These are phyloP conservation scores for Fusarium sp. DNA, from an alignment of 2,329 filamentous ascomycete species.

Conservation along the genomic window DNA sequence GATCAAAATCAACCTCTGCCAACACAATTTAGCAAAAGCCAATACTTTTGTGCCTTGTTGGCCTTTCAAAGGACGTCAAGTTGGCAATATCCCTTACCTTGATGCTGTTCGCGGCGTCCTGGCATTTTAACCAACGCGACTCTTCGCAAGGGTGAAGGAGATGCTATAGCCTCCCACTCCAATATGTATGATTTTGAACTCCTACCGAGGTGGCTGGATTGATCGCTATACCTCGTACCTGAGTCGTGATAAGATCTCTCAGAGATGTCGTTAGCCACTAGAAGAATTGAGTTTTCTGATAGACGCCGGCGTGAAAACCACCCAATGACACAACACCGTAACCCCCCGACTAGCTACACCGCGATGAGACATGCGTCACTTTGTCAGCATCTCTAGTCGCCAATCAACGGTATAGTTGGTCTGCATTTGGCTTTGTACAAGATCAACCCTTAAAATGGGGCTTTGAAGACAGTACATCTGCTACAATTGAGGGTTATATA, in stretches of 20 bases:
- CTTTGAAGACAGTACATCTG: not conserved
- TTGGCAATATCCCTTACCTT: not conserved
- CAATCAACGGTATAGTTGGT: not conserved
- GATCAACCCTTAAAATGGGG: not conserved
- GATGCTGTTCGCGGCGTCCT: not conserved
- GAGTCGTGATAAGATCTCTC: accelerated
- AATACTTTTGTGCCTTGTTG: not conserved
- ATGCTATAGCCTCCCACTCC: not conserved
- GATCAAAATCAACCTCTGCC: not conserved
- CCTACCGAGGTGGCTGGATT: not conserved
- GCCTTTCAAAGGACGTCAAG: not conserved
- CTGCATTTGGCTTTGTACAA: too few species aligned
- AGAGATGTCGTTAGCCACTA: not conserved
- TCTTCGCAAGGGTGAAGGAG: not conserved
- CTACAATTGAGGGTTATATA: not conserved
- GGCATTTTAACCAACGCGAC: not conserved
- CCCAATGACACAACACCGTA: not conserved
- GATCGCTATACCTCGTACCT: not conserved
- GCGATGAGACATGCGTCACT: not conserved
- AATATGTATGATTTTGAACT: not conserved
- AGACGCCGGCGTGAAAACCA: not conserved
- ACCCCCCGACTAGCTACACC: not conserved
- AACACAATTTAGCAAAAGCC: not conserved
- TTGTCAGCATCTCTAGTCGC: not conserved
- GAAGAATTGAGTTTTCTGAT: not conserved